Base-by-base conservation (phyloP, 2,329 filamentous ascomycete genomes). In the Myriosclerotinia duriaeana region DNA sequence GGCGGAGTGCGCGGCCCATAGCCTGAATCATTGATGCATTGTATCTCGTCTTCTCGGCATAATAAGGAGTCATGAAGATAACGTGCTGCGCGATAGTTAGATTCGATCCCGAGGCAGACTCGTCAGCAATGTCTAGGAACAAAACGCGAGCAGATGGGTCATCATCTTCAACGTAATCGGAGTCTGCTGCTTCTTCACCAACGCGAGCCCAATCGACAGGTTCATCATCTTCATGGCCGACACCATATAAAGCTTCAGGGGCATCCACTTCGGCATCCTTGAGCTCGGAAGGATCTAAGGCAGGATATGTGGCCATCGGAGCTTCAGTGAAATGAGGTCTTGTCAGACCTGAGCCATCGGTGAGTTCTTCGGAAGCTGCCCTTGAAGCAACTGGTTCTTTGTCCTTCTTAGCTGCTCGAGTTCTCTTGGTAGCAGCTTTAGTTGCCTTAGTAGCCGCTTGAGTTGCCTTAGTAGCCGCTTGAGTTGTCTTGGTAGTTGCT, bases 51-150 rank as follows among this genome's bases (percentile, higher is more conserved):
- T 72, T 72, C 2, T 67, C 67, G 1, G 80, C 77, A 0, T 85
- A 76, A 11, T 87, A 75, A 0, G 87, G 87, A 0, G 82, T 80
- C 3, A 88, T 74, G 74, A 90, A 90, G 42, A 90, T 81, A 46
- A 89, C 78, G 66, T 90, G 86, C 68, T 88, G 89, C 0, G 87
- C 86, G 50, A 81, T 82, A 56, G 86, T 84, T 1, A 90, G 76
- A 69, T 90, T 90, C 12, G 83, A 76, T 62, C 88, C 88, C 42
- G 87, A 82, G 3, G 87, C 84, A 64, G 84, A 83, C 44, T 84
- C 84, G 69, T 81, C 81, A 1, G 80, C 81, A 2, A 87, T 77
- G 66, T 85, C 83, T 40, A 90, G 77, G 20, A 90, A 77, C 5
- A 89, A 77, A 0, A 86, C 83, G 26, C 68, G 54, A 30, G 48